These are phyloP conservation scores for Halophytophthora polymorphica DNA, from an alignment of 352 stramenopile genomes.

Conservation along the genomic window DNA sequence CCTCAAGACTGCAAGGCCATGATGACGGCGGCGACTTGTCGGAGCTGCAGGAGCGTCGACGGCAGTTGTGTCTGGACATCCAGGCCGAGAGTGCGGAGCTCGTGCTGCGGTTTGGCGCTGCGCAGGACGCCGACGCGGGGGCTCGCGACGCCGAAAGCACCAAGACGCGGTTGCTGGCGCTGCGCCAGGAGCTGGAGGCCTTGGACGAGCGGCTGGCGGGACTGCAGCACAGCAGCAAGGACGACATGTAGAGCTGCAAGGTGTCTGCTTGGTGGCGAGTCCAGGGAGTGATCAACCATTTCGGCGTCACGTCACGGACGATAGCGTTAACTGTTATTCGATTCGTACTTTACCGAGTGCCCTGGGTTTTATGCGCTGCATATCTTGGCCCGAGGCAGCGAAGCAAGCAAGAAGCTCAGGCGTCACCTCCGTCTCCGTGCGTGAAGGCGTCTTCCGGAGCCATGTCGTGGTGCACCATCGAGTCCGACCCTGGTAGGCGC, in stretches of 20 bases:
- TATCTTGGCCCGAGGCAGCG: too few species aligned
- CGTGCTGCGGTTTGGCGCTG: constrained; percentile 29
- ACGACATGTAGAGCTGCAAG: too few species aligned
- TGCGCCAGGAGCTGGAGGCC: constrained; percentile 24
- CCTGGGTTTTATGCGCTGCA: too few species aligned
- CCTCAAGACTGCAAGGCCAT: constrained; percentile 3
- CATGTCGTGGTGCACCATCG: constrained; percentile 81
- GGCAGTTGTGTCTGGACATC: constrained; percentile 54
- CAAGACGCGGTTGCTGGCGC: constrained; percentile 12
- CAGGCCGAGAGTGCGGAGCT: constrained; percentile 47
- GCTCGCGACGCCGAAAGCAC: constrained; percentile 10
- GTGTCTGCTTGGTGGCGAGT: too few species aligned
- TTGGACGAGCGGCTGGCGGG: constrained; percentile 23
- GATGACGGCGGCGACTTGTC: constrained; percentile 13
- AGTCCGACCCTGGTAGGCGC: constrained; percentile 63
- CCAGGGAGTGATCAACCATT: too few species aligned
- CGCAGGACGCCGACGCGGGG: background rate
- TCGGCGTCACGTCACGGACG: too few species aligned
- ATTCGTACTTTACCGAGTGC: too few species aligned
- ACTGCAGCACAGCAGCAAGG: too few species aligned
- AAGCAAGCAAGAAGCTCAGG: too few species aligned
- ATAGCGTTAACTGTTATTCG: too few species aligned
- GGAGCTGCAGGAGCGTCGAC: constrained; percentile 29
- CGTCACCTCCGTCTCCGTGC: too few species aligned
- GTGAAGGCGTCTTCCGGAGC: background rate